Conservation (phyloP, 352 stramenopile species). For the Globisporangium parvum region DNA sequence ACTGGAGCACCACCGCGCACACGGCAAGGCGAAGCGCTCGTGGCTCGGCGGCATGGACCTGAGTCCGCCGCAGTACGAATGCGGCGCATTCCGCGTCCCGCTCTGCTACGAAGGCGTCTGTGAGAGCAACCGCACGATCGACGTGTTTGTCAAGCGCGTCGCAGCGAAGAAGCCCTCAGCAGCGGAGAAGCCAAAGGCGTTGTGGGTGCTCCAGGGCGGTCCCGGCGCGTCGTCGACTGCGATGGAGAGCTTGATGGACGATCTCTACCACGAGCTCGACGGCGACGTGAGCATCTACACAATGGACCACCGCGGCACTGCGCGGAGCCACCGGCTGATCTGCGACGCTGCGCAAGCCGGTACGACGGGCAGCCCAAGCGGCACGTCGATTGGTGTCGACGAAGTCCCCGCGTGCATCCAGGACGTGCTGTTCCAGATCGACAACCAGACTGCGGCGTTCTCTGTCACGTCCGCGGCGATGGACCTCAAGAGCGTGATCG, state of each 20-base stretch:
- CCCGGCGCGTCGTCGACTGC: constrained; percentile 64
- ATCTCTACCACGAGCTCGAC: constrained; percentile 46
- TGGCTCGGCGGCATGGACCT: not conserved
- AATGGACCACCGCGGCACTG: constrained; percentile 63
- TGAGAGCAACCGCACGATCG: constrained; percentile 18
- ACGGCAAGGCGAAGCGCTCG: not conserved
- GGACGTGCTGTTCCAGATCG: constrained; percentile 65
- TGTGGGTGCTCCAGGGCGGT: constrained; percentile 70
- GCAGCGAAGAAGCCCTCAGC: constrained; percentile 13
- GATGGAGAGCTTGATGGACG: constrained; percentile 59
- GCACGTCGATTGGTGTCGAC: constrained; percentile 37
- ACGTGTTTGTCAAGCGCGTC: constrained; percentile 50
- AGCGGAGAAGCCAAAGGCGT: constrained; percentile 25
- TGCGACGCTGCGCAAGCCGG: constrained; percentile 45
- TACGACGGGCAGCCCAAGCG: constrained; percentile 43
- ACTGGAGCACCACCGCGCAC: not conserved
- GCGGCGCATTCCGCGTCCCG: constrained; percentile 22
- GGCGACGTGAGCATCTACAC: constrained; percentile 55
- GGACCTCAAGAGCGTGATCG: constrained; percentile 51
- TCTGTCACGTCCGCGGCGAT: constrained; percentile 70
- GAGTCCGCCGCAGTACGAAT: constrained; percentile 18
- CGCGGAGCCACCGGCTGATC: constrained; percentile 45
- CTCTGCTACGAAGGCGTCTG: constrained; percentile 28
- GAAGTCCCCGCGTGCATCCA: constrained; percentile 65
- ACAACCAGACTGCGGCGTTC: constrained; percentile 63